These are phyloP conservation scores for Fusarium tjaetaba DNA, from an alignment of 2,329 filamentous ascomycete genomes.

Conservation along the genomic window DNA sequence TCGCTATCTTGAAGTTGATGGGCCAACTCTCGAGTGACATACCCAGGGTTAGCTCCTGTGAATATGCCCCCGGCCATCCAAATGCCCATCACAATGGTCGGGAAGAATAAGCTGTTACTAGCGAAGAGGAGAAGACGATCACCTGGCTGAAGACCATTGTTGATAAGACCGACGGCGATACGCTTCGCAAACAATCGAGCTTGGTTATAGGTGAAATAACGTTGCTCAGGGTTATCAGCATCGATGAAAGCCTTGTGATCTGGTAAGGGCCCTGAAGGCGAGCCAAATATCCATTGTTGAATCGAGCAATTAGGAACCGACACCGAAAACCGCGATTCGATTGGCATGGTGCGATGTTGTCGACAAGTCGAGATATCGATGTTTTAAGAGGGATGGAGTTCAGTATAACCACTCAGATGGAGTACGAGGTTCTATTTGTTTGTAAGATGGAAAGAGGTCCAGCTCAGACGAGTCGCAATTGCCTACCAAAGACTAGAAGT, in stretches of 20 bases:
- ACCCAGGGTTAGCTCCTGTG: constrained; percentile 78
- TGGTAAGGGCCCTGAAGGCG: constrained; percentile 54
- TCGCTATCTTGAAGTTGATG: constrained; percentile 79
- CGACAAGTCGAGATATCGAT: background rate
- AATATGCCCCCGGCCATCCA: constrained; percentile 84
- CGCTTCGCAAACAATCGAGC: constrained; percentile 79
- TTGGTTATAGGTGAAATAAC: constrained; percentile 70
- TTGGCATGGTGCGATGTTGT: constrained; percentile 52
- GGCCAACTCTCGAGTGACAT: constrained; percentile 74
- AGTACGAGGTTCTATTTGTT: background rate
- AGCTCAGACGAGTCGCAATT: constrained; percentile 4
- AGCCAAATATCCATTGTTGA: constrained; percentile 66
- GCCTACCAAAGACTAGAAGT: background rate
- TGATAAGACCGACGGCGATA: constrained; percentile 73
- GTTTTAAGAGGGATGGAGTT: background rate
- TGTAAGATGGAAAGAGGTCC: background rate
- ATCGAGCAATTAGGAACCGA: constrained; percentile 60
- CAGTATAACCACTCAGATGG: background rate
- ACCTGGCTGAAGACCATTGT: constrained; percentile 70
- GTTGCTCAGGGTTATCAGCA: constrained; percentile 71
- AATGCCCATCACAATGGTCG: constrained; percentile 74
- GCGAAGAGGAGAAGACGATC: constrained; percentile 80
- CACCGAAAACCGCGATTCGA: constrained; percentile 58
- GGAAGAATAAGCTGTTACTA: constrained; percentile 78
- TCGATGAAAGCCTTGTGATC: constrained; percentile 67